Evolutionary conservation across 2,329 filamentous ascomycete genomes (phyloP).

Genomic region (Fusarium annulatum): DNA sequence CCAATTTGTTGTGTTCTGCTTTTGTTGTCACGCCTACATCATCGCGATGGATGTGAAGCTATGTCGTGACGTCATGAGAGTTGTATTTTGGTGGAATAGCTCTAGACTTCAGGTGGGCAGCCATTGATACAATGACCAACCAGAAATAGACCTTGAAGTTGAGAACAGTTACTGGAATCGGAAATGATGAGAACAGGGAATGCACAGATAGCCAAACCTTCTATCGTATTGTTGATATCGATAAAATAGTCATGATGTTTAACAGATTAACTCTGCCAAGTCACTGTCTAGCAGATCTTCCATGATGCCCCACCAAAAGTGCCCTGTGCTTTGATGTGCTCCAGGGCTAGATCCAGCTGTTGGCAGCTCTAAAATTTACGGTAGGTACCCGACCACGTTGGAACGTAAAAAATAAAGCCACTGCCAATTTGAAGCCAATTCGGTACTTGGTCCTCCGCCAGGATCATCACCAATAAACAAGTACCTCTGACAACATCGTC

Average conservation of each 20-base stretch:
- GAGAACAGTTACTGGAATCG: background rate
- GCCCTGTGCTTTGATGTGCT: conserved; percentile 33
- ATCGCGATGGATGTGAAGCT: conserved; percentile 32
- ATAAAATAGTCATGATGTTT: background rate
- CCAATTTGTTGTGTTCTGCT: background rate
- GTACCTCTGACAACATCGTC: conserved; percentile 36
- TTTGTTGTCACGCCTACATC: conserved; percentile 42
- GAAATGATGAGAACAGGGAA: background rate
- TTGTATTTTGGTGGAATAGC: conserved; percentile 17
- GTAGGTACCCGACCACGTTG: conserved; percentile 7
- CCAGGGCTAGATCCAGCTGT: conserved; percentile 9
- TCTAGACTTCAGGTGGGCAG: background rate
- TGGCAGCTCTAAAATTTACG: background rate
- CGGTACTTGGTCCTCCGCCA: background rate
- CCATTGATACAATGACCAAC: background rate
- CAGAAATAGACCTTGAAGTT: background rate
- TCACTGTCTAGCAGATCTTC: background rate
- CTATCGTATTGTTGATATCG: background rate
- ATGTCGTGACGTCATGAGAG: conserved; percentile 43
- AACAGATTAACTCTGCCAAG: background rate
- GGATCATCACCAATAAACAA: background rate
- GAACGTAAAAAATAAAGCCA: conserved; percentile 19
- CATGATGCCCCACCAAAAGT: conserved; percentile 3
- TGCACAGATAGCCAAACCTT: background rate
- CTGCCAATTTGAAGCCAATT: background rate